Percentiles rank a stretch among this genome's conserved stretches.
These are phyloP conservation scores for Leishmania turanica DNA, from an alignment of 208 protist species.

Conservation along the genomic window DNA sequence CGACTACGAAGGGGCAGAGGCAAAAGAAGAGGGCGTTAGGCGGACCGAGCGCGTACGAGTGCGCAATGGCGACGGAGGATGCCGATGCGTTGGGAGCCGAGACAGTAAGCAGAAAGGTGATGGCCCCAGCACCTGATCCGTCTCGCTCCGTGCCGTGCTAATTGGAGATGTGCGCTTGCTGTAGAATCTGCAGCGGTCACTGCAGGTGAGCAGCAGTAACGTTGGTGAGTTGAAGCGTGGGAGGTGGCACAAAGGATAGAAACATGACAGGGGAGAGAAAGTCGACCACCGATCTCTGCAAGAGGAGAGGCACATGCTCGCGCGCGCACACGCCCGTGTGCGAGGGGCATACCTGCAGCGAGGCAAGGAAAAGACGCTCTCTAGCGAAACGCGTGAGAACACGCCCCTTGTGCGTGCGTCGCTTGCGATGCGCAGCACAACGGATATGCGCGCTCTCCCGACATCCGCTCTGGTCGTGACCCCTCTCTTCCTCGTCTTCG, in stretches of 20 bases:
- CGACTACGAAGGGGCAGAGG: not conserved
- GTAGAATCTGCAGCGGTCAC: not conserved
- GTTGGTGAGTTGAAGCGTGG: not conserved
- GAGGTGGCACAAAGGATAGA: not conserved
- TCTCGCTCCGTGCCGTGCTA: not conserved
- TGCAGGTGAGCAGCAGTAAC: not conserved
- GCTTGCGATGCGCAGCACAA: not conserved
- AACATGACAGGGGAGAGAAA: not conserved
- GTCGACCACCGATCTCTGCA: not conserved
- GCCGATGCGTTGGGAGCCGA: not conserved
- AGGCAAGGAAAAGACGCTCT: not conserved
- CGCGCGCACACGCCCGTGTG: not conserved
- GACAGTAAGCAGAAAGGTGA: not conserved
- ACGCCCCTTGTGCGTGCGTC: not conserved
- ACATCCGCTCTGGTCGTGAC: not conserved
- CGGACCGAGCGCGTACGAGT: not conserved
- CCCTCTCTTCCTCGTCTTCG: not conserved
- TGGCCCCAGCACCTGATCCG: not conserved
- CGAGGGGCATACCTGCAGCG: not conserved
- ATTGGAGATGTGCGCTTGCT: not conserved
- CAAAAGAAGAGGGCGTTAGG: not conserved
- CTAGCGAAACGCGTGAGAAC: not conserved
- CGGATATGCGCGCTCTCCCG: not conserved
- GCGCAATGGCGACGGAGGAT: not conserved
- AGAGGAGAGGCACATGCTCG: not conserved